Conservation (phyloP, 2,329 filamentous ascomycete genomes). For the Fusarium sp. region DNA sequence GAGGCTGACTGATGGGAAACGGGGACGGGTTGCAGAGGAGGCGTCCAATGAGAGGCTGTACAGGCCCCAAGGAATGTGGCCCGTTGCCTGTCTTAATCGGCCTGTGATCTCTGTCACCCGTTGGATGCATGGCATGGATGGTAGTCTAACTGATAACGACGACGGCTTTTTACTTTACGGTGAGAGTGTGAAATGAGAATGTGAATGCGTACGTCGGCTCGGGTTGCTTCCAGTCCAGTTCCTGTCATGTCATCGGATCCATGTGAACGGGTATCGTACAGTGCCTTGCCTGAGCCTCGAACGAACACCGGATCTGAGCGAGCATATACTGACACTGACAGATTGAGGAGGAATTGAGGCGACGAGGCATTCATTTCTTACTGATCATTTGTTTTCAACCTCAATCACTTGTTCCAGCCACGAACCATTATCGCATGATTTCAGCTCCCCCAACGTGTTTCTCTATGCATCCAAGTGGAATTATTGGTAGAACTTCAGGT, state of each 20-base stretch:
- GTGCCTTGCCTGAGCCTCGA: not conserved
- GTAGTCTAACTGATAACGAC: slow-evolving; percentile 16
- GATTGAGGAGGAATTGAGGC: slow-evolving; percentile 1
- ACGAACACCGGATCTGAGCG: slow-evolving; percentile 2
- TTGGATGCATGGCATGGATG: slow-evolving; percentile 30
- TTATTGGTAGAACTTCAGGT: not conserved
- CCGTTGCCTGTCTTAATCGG: slow-evolving; percentile 23
- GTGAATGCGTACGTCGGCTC: not conserved
- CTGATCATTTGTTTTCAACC: slow-evolving; percentile 7
- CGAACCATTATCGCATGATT: slow-evolving; percentile 16
- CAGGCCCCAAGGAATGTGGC: slow-evolving; percentile 29
- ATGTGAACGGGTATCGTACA: slow-evolving; percentile 22
- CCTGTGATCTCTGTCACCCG: slow-evolving; percentile 37
- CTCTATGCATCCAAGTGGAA: not conserved
- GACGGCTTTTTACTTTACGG: slow-evolving; percentile 1
- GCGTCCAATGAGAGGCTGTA: slow-evolving; percentile 37
- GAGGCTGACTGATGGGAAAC: slow-evolving; percentile 42
- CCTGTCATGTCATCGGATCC: slow-evolving; percentile 13
- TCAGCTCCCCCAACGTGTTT: slow-evolving; percentile 7
- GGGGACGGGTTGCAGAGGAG: slow-evolving; percentile 31
- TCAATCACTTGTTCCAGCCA: slow-evolving; percentile 5
- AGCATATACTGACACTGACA: not conserved
- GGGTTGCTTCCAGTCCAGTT: slow-evolving; percentile 7
- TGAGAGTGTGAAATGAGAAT: slow-evolving; percentile 14
- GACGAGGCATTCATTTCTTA: not conserved